Evolutionary conservation across 1,284 basidiomycete genomes (phyloP), one percentile per base, ranked within the genome.

Genomic region (Polyporus tsugae): DNA sequence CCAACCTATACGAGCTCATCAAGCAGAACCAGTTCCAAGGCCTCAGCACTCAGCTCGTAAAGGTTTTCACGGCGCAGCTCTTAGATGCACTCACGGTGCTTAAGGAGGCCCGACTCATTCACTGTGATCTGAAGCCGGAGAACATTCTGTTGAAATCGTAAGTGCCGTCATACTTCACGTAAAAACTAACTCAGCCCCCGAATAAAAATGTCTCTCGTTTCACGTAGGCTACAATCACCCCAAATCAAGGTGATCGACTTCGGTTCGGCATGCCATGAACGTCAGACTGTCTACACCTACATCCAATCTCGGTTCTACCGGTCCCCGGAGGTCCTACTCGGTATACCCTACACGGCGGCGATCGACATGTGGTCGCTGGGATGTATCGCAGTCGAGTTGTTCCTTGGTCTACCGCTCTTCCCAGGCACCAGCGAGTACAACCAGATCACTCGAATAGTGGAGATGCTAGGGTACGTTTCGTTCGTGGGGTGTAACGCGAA

Each of bases 21-120:
- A 99, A 99, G 85, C 98, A 99, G 83, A 99, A 99, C 82, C 96
- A 97, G 79, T 99, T 99, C 87, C 95, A 98, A 80, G 98, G 97
- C 2, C 84, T 99, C 63, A 96, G 94, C 81, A 97, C 96, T 5
- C 95, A 97, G 78, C 90, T 99, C 60, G 97, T 99, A 75, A 96
- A 98, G 77, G 97, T 99, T 44, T 99, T 99, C 78, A 99, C 97
- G 66, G 92, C 95, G 1, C 97, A 99, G 80, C 83, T 99, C 42
- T 84, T 99, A 67, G 98, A 99, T 77, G 92, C 97, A 3, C 82
- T 99, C 76, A 93, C 93, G 1, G 90, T 99, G 10, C 86, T 99
- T 71, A 98, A 99, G 79, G 96, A 99, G 22, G 96, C 97, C 42
- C 89, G 95, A 63, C 84, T 99, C 73, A 99, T 99, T 69, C 98